Evolutionary conservation across 331 rosid genomes (phyloP), one percentile per base, ranked within the genome.

Genomic region (Malus hybrid): DNA sequence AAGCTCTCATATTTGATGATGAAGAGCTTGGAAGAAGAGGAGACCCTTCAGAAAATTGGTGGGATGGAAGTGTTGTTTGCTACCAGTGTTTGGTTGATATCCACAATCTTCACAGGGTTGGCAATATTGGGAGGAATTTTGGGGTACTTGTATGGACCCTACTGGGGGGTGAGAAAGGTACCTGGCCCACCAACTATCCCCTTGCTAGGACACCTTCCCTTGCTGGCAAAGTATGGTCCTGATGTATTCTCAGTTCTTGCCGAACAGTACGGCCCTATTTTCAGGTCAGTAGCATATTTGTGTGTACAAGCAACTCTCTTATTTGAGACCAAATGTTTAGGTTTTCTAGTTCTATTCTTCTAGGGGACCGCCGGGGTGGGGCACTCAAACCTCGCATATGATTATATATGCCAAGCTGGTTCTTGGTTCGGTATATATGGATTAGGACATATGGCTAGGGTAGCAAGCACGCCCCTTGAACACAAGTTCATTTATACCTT

Each of bases 141-240:
- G 82, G 81, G 67, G 0, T 94, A 94, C 77, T 74, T 89, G 5
- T 90, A 86, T 79, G 82, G 81, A 55, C 99, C 97, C 0, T 89
- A 84, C 76, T 92, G 97, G 97, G 90, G 89, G 0, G 96, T 92
- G 4, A 88, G 97, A 86, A 86, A 79, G 81, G 92, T 94, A 28
- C 99, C 99, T 46, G 99, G 97, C 60, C 99, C 99, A 65, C 86
- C 93, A 22, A 60, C 92, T 10, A 19, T 87, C 4, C 97, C 99
- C 1, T 71, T 94, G 5, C 70, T 94, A 36, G 99, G 99, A 20
- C 99, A 94, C 84, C 96, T 94, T 80, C 96, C 95, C 79, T 86
- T 92, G 78, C 52, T 92, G 55, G 99, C 97, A 2, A 89, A 87
- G 78, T 72, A 94, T 63, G 99, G 99, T 28, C 97, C 97, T 39